Conservation (phyloP, 768 basidiomycete genomes). For the Tubosaeta sp. region DNA sequence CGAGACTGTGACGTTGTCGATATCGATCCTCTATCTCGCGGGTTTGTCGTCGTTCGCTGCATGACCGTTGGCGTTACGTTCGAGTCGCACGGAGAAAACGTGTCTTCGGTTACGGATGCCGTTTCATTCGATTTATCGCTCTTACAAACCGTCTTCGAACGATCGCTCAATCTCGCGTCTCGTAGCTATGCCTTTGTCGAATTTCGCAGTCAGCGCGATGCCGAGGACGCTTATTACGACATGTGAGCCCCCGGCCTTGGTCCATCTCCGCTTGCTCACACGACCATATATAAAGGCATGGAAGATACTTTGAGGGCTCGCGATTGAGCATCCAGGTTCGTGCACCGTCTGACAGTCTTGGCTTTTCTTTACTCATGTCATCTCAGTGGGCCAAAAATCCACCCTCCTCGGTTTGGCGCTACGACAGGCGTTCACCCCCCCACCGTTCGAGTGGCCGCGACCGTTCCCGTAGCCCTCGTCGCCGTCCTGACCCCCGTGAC, state of each 20-base stretch:
- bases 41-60: constrained; percentile 24
- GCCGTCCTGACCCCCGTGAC: constrained; percentile 36
- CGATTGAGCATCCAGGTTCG: constrained; percentile 71
- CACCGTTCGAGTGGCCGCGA: constrained; percentile 37
- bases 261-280: constrained; percentile 8
- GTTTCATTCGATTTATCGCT: constrained; percentile 29
- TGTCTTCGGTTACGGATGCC: constrained; percentile 23
- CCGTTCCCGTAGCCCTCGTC: constrained; percentile 53
- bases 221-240: constrained; percentile 80
- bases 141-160: constrained; percentile 32
- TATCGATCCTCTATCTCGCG: constrained; percentile 29
- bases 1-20: constrained; percentile 23
- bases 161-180: constrained; percentile 57
- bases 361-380: not conserved
- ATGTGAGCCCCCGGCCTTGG: constrained; percentile 52
- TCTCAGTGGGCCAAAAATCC: constrained; percentile 77
- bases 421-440: constrained; percentile 53
- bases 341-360: not conserved
- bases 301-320: constrained; percentile 67
- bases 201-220: constrained; percentile 72
- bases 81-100: constrained; percentile 28
- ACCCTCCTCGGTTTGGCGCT: constrained; percentile 79
- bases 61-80: constrained; percentile 20
- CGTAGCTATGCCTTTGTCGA: constrained; percentile 86
- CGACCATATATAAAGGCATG: constrained; percentile 51